Percentiles rank a stretch among this genome's conserved stretches.
These are phyloP conservation scores for Kalanchoe fedtschenkoi DNA, from an alignment of 164 flowering plant species.

Conservation along the genomic window DNA sequence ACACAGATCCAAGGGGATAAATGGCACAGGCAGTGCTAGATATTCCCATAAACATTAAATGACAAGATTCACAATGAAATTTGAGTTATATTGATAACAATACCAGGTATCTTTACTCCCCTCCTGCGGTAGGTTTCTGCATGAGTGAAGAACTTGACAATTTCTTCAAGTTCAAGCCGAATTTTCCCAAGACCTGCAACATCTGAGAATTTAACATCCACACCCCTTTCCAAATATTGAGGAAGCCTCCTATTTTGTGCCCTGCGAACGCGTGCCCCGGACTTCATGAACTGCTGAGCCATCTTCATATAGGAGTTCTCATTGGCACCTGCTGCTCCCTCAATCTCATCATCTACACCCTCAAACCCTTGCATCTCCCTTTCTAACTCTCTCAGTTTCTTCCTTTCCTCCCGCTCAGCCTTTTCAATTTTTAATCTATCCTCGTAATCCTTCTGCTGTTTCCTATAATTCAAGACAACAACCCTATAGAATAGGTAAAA, in stretches of 20 bases:
- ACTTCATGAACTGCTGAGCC: constrained; percentile 82
- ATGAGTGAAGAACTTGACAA: constrained; percentile 94
- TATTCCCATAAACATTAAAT: background rate
- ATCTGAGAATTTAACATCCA: constrained; percentile 89
- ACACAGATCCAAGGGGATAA: too few relatives aligned
- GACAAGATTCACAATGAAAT: too few relatives aligned
- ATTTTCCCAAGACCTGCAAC: constrained; percentile 98
- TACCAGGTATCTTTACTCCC: constrained; percentile 94
- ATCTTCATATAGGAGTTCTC: constrained; percentile 54
- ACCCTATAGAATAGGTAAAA: constrained; percentile 56
- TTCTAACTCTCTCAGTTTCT: constrained; percentile 70
- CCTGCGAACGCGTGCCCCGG: constrained; percentile 84
- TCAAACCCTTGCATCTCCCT: constrained; percentile 49
- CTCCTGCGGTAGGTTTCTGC: constrained; percentile 89
- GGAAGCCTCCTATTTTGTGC: constrained; percentile 46
- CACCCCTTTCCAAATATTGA: constrained; percentile 70
- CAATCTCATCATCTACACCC: constrained; percentile 46
- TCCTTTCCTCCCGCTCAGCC: constrained; percentile 89
- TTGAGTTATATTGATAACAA: constrained; percentile 7
- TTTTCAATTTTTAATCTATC: constrained; percentile 85
- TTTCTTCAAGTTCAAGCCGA: constrained; percentile 84
- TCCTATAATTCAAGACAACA: constrained; percentile 62
- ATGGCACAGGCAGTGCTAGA: too few relatives aligned
- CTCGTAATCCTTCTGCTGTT: constrained; percentile 79
- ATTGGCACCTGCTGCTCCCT: constrained; percentile 34